A percentile compares a stretch with the other conserved stretches of the same genome.
Evolutionary conservation across 2,329 filamentous ascomycete genomes (phyloP).

Genomic region (Sporothrix pallida): DNA sequence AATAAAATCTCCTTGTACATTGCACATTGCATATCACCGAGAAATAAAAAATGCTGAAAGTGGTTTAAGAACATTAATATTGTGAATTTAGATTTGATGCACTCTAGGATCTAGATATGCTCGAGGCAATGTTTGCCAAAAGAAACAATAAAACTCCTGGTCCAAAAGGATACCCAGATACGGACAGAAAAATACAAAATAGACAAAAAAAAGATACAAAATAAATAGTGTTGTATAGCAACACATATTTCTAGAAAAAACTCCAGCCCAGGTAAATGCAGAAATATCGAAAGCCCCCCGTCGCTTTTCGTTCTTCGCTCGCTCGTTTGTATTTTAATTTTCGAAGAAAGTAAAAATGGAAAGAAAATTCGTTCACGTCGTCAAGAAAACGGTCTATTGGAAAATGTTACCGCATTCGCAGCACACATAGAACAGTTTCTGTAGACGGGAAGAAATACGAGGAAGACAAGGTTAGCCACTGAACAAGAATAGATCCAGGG

Average conservation of each 20-base stretch:
- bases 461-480: slow-evolving; percentile 24
- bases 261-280: slow-evolving; percentile 22
- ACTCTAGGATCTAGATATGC: neutral
- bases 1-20: slow-evolving; percentile 28
- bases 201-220: neutral
- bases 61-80: neutral
- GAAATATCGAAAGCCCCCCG: neutral
- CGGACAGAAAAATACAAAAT: neutral
- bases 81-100: neutral
- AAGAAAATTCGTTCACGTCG: slow-evolving; percentile 27
- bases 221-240: slow-evolving; percentile 5
- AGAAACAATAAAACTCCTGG: neutral
- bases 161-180: neutral
- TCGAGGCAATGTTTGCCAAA: neutral
- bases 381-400: slow-evolving; percentile 48
- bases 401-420: slow-evolving; percentile 92
- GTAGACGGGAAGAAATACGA: slow-evolving; percentile 15
- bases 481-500: neutral
- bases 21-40: neutral
- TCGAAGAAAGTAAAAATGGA: neutral
- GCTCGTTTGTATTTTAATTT: slow-evolving; percentile 33
- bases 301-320: slow-evolving; percentile 2
- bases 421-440: slow-evolving; percentile 96
- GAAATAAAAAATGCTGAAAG: neutral
- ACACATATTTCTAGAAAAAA: slow-evolving; percentile 1